Conservation (phyloP, 2,329 filamentous ascomycete species). For the Gliomastix tumulicola region DNA sequence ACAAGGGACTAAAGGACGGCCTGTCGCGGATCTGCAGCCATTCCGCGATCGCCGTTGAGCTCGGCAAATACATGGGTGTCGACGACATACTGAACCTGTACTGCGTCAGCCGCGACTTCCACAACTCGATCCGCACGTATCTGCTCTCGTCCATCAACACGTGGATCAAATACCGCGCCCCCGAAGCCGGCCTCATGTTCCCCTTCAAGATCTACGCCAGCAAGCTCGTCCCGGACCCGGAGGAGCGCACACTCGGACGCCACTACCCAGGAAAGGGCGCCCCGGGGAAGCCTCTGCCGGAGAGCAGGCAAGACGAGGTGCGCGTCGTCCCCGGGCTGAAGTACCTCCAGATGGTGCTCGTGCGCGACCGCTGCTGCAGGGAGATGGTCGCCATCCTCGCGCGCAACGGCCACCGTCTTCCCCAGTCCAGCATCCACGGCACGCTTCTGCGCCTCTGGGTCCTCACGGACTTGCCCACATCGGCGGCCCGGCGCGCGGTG, state of each 20-base stretch:
- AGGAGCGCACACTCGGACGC: no score
- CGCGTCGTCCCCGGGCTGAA: slow-evolving; percentile 54
- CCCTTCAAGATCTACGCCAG: slow-evolving; percentile 51
- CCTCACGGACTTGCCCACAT: slow-evolving; percentile 59
- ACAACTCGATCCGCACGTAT: slow-evolving; percentile 51
- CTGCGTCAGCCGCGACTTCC: slow-evolving; percentile 55
- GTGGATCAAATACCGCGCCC: slow-evolving; percentile 46
- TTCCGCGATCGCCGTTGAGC: slow-evolving; percentile 44
- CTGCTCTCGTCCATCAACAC: slow-evolving; percentile 51
- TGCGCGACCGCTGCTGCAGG: slow-evolving; percentile 45
- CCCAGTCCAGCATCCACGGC: slow-evolving; percentile 31
- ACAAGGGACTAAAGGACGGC: slow-evolving; percentile 29
- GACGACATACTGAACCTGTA: slow-evolving; percentile 58
- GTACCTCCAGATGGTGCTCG: slow-evolving; percentile 62
- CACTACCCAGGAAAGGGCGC: no score
- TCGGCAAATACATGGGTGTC: slow-evolving; percentile 47
- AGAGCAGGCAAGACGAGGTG: slow-evolving; percentile 15
- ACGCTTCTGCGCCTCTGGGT: slow-evolving; percentile 65
- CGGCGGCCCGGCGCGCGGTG: slow-evolving; percentile 42
- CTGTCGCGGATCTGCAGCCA: slow-evolving; percentile 33
- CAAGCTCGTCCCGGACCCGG: slow-evolving; percentile 54
- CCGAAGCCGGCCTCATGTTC: slow-evolving; percentile 50
- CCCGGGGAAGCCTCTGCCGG: slow-evolving; percentile 7
- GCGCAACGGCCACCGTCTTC: slow-evolving; percentile 49
- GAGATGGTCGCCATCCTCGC: slow-evolving; percentile 59